Conservation (phyloP, 441 rosid species). For the Eutrema salsugineum region DNA sequence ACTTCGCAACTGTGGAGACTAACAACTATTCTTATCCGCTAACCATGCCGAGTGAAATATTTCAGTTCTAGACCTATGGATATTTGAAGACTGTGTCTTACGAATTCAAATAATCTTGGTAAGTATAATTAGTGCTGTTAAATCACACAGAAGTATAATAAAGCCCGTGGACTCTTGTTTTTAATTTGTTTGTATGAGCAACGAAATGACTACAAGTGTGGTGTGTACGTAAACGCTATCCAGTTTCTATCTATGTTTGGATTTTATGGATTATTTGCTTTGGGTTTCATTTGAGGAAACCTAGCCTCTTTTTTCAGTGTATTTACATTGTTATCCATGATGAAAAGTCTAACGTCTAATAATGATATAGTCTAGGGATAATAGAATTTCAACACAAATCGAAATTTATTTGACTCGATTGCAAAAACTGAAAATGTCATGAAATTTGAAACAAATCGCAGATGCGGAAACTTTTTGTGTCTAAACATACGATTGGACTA, state of each 20-base stretch:
- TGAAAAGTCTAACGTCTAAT: background rate
- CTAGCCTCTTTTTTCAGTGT: background rate
- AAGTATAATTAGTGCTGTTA: constrained; percentile 26
- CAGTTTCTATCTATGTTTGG: constrained; percentile 6
- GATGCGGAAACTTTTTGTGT: background rate
- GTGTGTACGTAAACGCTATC: constrained; percentile 5
- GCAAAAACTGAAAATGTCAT: background rate
- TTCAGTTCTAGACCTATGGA: constrained; percentile 42
- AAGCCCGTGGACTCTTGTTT: constrained; percentile 17
- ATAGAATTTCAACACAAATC: background rate
- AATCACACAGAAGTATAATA: constrained; percentile 25
- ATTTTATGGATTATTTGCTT: constrained; percentile 16
- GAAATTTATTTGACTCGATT: background rate
- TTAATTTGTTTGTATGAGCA: constrained; percentile 17
- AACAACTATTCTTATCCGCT: constrained; percentile 51
- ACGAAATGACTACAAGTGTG: constrained; percentile 21
- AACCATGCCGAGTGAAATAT: constrained; percentile 54
- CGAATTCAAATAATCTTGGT: constrained; percentile 17
- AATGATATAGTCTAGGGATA: background rate
- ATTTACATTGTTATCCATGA: constrained; percentile 9
- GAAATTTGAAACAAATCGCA: background rate
- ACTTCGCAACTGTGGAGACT: constrained; percentile 40
- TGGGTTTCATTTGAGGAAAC: background rate
- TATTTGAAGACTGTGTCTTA: constrained; percentile 25
- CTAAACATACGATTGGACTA: background rate